phyloP scores from a whole-genome alignment of 768 basidiomycete genomes.

The Hebeloma cylindrosporum region DNA sequence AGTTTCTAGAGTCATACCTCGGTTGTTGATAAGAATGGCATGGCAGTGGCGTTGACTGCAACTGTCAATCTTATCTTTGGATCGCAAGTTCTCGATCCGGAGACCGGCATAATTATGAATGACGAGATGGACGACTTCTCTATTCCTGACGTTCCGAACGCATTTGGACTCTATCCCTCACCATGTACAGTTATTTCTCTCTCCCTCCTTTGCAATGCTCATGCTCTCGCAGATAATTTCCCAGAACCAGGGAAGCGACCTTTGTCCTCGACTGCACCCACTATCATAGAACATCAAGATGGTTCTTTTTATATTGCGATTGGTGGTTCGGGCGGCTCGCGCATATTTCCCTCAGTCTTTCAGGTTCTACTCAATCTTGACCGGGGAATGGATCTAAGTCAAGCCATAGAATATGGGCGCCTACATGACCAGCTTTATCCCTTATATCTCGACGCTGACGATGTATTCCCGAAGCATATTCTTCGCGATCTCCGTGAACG shows the following conservation, averaged over 20 bases:
- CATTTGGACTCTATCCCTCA: conserved; percentile 79
- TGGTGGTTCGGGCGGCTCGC: conserved; percentile 86
- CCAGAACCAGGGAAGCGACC: conserved; percentile 88
- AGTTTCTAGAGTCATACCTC: conserved; percentile 74
- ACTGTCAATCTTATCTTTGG: conserved; percentile 93
- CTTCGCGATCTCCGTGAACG: conserved; percentile 52
- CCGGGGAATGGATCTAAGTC: conserved; percentile 77
- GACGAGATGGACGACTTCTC: conserved; percentile 98
- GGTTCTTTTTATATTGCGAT: conserved; percentile 72
- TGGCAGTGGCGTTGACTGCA: conserved; percentile 84
- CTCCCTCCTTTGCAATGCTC: too few relatives aligned
- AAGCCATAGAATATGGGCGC: conserved; percentile 82
- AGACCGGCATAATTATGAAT: conserved; percentile 88
- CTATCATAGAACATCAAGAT: conserved; percentile 74
- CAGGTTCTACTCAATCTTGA: conserved; percentile 80
- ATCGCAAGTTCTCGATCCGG: conserved; percentile 80
- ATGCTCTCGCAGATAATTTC: conserved; percentile 70
- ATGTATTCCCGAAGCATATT: conserved; percentile 54
- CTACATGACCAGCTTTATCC: conserved; percentile 90
- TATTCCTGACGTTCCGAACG: conserved; percentile 78
- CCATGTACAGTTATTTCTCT: conserved; percentile 49
- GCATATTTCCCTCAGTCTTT: conserved; percentile 78
- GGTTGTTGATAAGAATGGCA: conserved; percentile 78
- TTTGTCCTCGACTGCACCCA: conserved; percentile 80
- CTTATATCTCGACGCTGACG: conserved; percentile 54